Percentiles rank a stretch among this genome's conserved stretches.
phyloP scores from a whole-genome alignment of 345 rosid species.

The Eucalyptus tenuipes region DNA sequence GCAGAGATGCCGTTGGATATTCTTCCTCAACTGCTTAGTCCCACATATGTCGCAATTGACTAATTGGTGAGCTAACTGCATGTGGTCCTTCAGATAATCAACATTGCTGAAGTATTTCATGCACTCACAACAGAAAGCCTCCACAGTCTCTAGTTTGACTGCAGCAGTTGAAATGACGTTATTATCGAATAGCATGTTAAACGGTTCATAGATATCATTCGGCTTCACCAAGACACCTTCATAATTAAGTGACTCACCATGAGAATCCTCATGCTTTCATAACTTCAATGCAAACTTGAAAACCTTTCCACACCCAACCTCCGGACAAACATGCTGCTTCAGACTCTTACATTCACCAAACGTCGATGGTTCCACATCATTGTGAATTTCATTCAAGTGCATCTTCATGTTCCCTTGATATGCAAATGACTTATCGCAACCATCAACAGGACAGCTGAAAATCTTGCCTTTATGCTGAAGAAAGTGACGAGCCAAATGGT shows the following conservation, averaged over 20 bases:
- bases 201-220: neutral
- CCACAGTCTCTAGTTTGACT: constrained; percentile 58
- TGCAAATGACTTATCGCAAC: constrained; percentile 39
- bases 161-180: neutral
- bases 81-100: constrained; percentile 52
- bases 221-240: neutral
- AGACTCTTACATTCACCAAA: neutral
- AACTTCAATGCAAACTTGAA: constrained; percentile 48
- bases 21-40: constrained; percentile 48
- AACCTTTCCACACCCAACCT: constrained; percentile 66
- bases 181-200: neutral
- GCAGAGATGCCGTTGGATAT: constrained; percentile 59
- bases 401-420: constrained; percentile 43
- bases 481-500: constrained; percentile 71
- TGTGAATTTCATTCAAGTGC: constrained; percentile 41
- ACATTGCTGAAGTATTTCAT: constrained; percentile 61
- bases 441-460: constrained; percentile 47
- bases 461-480: constrained; percentile 58
- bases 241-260: constrained; percentile 24
- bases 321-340: constrained; percentile 39
- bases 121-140: constrained; percentile 71
- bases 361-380: neutral
- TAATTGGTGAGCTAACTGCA: constrained; percentile 46
- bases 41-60: constrained; percentile 56
- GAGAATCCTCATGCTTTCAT: constrained; percentile 53